Base-by-base conservation (phyloP, 495 filamentous ascomycete genomes). In the Pyrenula massariospora region DNA sequence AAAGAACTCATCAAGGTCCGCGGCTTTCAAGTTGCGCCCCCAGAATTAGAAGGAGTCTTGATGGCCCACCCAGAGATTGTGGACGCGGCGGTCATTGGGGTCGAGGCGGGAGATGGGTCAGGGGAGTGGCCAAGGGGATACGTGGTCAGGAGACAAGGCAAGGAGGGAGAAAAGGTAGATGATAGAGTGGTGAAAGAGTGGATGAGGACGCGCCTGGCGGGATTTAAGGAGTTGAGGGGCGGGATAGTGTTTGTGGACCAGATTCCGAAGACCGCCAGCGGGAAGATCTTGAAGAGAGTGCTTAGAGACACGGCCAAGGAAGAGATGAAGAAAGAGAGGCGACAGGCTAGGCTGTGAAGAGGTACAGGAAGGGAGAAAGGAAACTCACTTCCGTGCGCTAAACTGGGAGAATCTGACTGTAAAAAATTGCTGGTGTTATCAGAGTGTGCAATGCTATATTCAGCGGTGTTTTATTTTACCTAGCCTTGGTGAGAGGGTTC, bases 81-180 rank as follows among this genome's bases (percentile, higher is more conserved):
- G 20, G 92, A 97, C 64, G 88, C 84, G 0, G 91, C 89, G 15
- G 90, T 97, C 1, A 83, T 93, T 53, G 88, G 90, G 0, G 73
- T 95, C 15, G 8, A 5, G 8, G 31, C 31, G 8, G 15, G 31
- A 8, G 80, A 89, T 57, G 79, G 85, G 64, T 70, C 80, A 12
- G 87, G 84, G 0, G 92, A 97, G 61, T 83, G 93, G 2, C 92
- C 92, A 0, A 69, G 89, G 50, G 91, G 91, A 11, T 96, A 88
- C 64, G 70, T 95, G 3, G 89, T 93, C 24, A 66, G 73, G 22
- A 5, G 31, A 15, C 8, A 42, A 42, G 31, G 31, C 8, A 8
- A 15, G 31, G 50, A 52, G 22, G 73, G 74, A 53, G 67, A 66
- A 1, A 67, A 70, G 68, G 74, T 73, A 65, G 79, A 82, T 25